Base-by-base conservation (phyloP, 1,284 basidiomycete genomes). In the Trametes hirsuta region DNA sequence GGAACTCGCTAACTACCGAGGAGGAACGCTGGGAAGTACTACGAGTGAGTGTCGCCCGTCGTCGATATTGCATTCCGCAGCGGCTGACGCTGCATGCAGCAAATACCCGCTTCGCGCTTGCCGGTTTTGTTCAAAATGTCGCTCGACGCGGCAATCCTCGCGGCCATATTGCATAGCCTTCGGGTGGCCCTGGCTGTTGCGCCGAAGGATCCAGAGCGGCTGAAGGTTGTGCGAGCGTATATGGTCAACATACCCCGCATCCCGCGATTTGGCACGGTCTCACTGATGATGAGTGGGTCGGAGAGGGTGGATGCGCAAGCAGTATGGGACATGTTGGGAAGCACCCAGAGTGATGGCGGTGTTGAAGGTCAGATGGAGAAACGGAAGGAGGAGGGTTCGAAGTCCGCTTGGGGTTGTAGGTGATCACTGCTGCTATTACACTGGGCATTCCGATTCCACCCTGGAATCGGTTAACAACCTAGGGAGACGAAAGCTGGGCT, bases 111-210 rank as follows among this genome's bases (percentile, higher is more conserved):
- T 0, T 46, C 74, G 6, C 73, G 76, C n/a, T 71, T 91, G 11
- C 85, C 86, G 0, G 62, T 76, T 0, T 72, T 91, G 45, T 89
- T 88, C 72, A 81, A 87, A 66, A 83, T 77, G 0, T 88, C 88
- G 0, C 77, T 93, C 30, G 89, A 90, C 47, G 81, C 90, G 0
- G 69, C 77, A 1, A 68, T 88, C 15, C 79, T 93, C 8, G 77
- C 77, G 3, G 81, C 83, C 1, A 77, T 91, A 22, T 72, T 91
- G 12, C 72, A 77, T 40, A 80, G 79, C 6, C 82, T 89, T 57
- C 70, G 70, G 14, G 66, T 68, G 0, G 71, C 80, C 0, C 69
- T 85, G 47, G 63, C 68, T 18, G 39, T 58, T 1, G 51, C 55
- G 39, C 65, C 39, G 58, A 48, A 64, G 25, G 47, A 58, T 57